Evolutionary conservation across 2,329 filamentous ascomycete species (phyloP).

Genomic region (Trichoderma sp.): DNA sequence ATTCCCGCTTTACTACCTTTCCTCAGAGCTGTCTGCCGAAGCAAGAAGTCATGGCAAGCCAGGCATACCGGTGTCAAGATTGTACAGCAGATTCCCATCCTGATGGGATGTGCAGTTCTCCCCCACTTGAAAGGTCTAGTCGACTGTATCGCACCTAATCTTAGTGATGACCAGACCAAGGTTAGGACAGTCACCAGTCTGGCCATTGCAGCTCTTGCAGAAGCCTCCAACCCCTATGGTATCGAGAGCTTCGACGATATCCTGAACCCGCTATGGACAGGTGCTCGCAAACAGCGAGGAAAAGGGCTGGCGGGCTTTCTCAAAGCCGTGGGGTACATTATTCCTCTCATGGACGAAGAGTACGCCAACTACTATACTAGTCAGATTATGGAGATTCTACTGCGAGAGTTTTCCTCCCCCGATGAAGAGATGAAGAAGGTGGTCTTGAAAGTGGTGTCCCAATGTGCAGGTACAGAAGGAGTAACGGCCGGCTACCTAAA

Average conservation of each 20-base stretch:
- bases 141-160: slow-evolving; percentile 92
- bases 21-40: slow-evolving; percentile 90
- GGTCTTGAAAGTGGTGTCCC: slow-evolving; percentile 93
- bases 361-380: slow-evolving; percentile 99
- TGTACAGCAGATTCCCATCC: slow-evolving; percentile 95
- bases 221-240: slow-evolving; percentile 96
- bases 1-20: slow-evolving; percentile 96
- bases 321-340: slow-evolving; percentile 97
- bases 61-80: slow-evolving; percentile 99
- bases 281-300: slow-evolving; percentile 91
- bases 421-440: slow-evolving; percentile 99
- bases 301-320: slow-evolving; percentile 95
- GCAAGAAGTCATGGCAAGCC: slow-evolving; percentile 99
- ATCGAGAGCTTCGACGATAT: slow-evolving; percentile 99
- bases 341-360: slow-evolving; percentile 98
- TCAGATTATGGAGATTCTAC: slow-evolving; percentile 97
- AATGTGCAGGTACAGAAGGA: slow-evolving; percentile 91
- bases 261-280: slow-evolving; percentile 94
- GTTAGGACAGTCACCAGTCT: slow-evolving; percentile 94
- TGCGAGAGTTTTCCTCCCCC: slow-evolving; percentile 93
- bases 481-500: slow-evolving; percentile 95
- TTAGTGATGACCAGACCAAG: slow-evolving; percentile 98
- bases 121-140: slow-evolving; percentile 95
- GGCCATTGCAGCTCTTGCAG: slow-evolving; percentile 90
- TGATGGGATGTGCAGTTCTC: slow-evolving; percentile 97